These are phyloP conservation scores for Gentiana dahurica DNA, from an alignment of 257 asterid species.

Conservation along the genomic window DNA sequence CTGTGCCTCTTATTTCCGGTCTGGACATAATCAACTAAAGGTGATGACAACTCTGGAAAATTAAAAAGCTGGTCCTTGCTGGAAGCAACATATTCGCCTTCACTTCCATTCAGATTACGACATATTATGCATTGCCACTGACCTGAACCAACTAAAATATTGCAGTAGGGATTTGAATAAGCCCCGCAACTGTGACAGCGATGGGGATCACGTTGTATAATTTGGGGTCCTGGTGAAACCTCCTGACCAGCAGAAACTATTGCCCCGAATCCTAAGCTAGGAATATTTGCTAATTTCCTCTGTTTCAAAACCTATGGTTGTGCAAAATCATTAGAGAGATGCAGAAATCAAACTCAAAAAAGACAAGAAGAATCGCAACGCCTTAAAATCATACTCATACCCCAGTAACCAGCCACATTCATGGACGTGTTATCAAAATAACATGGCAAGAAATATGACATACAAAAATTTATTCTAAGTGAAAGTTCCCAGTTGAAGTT, in stretches of 20 bases:
- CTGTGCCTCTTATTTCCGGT: slow-evolving; percentile 71
- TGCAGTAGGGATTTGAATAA: slow-evolving; percentile 85
- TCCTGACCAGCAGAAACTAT: slow-evolving; percentile 82
- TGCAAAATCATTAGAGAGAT: background rate
- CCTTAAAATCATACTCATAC: too few relatives aligned
- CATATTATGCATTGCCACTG: slow-evolving; percentile 98
- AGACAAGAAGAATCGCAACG: too few relatives aligned
- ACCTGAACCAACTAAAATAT: slow-evolving; percentile 76
- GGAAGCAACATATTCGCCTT: slow-evolving; percentile 77
- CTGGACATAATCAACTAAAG: slow-evolving; percentile 72
- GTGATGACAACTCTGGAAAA: slow-evolving; percentile 72
- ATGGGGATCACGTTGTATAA: slow-evolving; percentile 82
- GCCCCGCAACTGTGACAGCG: slow-evolving; percentile 90
- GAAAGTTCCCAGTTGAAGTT: too few relatives aligned
- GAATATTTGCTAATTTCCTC: slow-evolving; percentile 71
- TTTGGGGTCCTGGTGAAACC: slow-evolving; percentile 78
- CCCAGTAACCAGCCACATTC: too few relatives aligned
- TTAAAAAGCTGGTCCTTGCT: slow-evolving; percentile 71
- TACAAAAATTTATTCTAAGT: too few relatives aligned
- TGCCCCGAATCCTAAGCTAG: slow-evolving; percentile 92
- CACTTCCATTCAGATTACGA: slow-evolving; percentile 78
- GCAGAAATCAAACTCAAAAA: too few relatives aligned
- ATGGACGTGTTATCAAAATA: too few relatives aligned
- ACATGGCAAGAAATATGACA: too few relatives aligned
- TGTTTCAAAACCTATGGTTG: slow-evolving; percentile 66